Percentiles rank a stretch among this genome's conserved stretches.
These are phyloP conservation scores for Colletotrichum abscissum DNA, from an alignment of 2,329 filamentous ascomycete species.

Conservation along the genomic window DNA sequence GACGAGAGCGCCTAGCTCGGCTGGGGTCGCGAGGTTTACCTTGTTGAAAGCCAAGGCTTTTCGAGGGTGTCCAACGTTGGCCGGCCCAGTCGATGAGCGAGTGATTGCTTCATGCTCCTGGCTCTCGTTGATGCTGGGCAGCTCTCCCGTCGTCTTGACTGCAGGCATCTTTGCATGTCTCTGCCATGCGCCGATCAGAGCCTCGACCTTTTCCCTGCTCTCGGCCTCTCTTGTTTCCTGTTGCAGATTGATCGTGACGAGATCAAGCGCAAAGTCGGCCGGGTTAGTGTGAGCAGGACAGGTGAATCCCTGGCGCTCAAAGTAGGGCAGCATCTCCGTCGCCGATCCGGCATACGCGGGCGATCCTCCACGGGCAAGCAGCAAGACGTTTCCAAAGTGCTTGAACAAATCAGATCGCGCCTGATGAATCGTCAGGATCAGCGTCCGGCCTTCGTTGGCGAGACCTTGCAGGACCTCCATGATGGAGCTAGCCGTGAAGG, in stretches of 20 bases:
- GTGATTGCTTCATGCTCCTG: background rate
- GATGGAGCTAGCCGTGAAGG: conserved; percentile 82
- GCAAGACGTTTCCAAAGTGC: conserved; percentile 77
- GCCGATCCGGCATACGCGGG: conserved; percentile 76
- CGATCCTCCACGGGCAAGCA: conserved; percentile 76
- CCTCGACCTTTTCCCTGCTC: conserved; percentile 71
- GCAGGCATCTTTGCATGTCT: conserved; percentile 20
- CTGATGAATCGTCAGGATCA: conserved; percentile 84
- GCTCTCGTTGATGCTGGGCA: conserved; percentile 45
- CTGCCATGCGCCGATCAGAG: conserved; percentile 70
- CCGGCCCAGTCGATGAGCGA: conserved; percentile 7
- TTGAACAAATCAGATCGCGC: conserved; percentile 78
- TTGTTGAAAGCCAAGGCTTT: conserved; percentile 52
- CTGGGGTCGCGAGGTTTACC: conserved; percentile 70
- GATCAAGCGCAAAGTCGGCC: conserved; percentile 80
- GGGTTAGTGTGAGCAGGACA: conserved; percentile 80
- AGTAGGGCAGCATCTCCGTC: conserved; percentile 73
- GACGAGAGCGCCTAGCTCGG: conserved; percentile 76
- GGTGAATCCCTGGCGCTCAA: conserved; percentile 67
- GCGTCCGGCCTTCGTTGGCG: conserved; percentile 77
- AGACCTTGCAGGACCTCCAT: conserved; percentile 78
- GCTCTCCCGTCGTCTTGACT: conserved; percentile 17
- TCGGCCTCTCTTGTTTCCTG: conserved; percentile 70
- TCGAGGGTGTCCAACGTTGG: conserved; percentile 44
- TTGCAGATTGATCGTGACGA: conserved; percentile 81